Evolutionary conservation across 2,329 filamentous ascomycete genomes (phyloP).

Genomic region (Leptographium lundbergii): DNA sequence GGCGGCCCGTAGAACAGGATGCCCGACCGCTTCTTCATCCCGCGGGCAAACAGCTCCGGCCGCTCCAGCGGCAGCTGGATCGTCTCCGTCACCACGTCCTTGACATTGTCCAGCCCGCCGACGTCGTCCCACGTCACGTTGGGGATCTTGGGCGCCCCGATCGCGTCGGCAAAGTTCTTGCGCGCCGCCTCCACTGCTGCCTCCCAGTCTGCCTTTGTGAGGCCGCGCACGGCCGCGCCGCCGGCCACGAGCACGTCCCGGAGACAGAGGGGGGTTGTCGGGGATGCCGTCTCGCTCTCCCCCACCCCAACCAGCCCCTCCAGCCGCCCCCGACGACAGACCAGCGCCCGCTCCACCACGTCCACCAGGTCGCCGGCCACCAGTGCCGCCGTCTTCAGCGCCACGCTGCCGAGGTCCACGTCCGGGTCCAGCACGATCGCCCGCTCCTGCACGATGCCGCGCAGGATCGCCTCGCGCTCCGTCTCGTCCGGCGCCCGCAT

Average conservation of each 20-base stretch:
- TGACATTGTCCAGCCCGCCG: conserved; percentile 83
- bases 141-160: conserved; percentile 94
- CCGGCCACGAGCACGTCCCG: conserved; percentile 83
- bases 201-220: conserved; percentile 78
- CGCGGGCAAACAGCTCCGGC: conserved; percentile 89
- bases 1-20: conserved; percentile 88
- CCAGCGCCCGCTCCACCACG: conserved; percentile 78
- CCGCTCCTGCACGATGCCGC: conserved; percentile 62
- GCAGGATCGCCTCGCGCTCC: conserved; percentile 79
- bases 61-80: conserved; percentile 86
- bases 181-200: conserved; percentile 87
- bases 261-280: conserved; percentile 29
- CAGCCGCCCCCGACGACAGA: conserved; percentile 63
- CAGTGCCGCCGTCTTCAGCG: conserved; percentile 87
- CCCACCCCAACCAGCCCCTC: conserved; percentile 41
- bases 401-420: conserved; percentile 73
- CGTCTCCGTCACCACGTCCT: conserved; percentile 93
- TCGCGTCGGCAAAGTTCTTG: conserved; percentile 96
- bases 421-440: conserved; percentile 68
- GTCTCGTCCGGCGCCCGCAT: conserved; percentile 86
- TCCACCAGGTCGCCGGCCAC: conserved; percentile 92
- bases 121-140: conserved; percentile 96
- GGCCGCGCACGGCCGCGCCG: conserved; percentile 61
- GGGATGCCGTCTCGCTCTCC: conserved; percentile 14
- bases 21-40: conserved; percentile 94